Conservation (phyloP, 2,329 filamentous ascomycete species). For the Cadophora sp. region DNA sequence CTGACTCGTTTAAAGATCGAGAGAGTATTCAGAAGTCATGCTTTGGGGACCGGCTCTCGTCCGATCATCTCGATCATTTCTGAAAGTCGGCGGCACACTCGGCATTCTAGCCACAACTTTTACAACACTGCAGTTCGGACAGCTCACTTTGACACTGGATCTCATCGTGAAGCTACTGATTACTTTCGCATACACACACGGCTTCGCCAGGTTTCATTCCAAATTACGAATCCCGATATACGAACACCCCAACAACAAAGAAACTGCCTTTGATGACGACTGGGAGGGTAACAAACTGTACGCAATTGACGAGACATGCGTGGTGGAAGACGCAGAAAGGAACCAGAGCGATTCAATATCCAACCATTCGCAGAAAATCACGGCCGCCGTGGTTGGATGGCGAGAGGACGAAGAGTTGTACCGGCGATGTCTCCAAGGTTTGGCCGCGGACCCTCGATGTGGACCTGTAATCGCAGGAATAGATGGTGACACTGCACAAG, state of each 20-base stretch:
- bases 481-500: not conserved
- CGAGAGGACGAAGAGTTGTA: constrained; percentile 1
- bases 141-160: not conserved
- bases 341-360: not conserved
- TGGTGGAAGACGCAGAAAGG: not conserved
- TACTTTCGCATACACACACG: not conserved
- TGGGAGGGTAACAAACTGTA: not conserved
- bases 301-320: not conserved
- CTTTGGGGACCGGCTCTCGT: not conserved
- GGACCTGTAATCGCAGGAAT: not conserved
- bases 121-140: not conserved
- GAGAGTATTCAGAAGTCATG: not conserved
- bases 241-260: not conserved
- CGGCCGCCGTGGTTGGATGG: constrained; percentile 3
- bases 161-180: not conserved
- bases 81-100: not conserved
- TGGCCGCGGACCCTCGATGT: not conserved
- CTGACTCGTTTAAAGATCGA: not conserved
- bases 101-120: not conserved
- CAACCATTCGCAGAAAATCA: not conserved
- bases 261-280: not conserved
- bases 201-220: not conserved
- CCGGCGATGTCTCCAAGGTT: not conserved
- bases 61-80: not conserved
- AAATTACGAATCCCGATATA: not conserved